These are phyloP conservation scores for Aspergillus pseudonomiae DNA, from an alignment of 2,329 filamentous ascomycete genomes.

Conservation along the genomic window DNA sequence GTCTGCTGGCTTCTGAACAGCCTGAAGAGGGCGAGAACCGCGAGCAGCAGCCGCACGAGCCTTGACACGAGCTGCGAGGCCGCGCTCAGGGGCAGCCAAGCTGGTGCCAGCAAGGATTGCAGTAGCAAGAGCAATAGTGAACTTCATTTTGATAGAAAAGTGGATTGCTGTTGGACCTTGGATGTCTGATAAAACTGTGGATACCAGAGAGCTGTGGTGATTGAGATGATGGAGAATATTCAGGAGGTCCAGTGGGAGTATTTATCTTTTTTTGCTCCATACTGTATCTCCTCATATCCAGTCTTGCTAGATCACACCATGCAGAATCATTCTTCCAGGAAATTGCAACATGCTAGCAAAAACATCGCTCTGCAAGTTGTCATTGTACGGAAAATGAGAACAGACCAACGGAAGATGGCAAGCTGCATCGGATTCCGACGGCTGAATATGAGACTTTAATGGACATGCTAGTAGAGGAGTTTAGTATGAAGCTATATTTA, in stretches of 20 bases:
- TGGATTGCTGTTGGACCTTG: not conserved
- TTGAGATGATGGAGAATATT: not conserved
- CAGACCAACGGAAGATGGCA: not conserved
- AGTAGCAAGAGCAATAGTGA: conserved; percentile 42
- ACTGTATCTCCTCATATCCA: not conserved
- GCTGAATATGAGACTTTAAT: not conserved
- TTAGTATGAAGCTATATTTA: not conserved
- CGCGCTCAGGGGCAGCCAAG: conserved; percentile 51
- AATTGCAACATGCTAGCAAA: not conserved
- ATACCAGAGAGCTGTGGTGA: not conserved
- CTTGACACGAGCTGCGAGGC: conserved; percentile 31
- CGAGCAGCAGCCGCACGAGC: conserved; percentile 29
- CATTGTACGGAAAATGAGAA: not conserved
- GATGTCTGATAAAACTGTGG: not conserved
- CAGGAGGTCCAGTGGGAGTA: not conserved
- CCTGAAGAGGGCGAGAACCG: conserved; percentile 36
- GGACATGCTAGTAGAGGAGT: not conserved
- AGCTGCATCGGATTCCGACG: not conserved
- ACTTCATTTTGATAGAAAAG: conserved; percentile 50
- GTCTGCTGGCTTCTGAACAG: conserved; percentile 30
- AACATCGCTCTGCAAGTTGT: not conserved
- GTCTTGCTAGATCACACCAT: not conserved
- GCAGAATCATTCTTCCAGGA: not conserved
- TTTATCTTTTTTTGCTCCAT: not conserved
- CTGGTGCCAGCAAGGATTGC: conserved; percentile 47